phyloP scores from a whole-genome alignment of 1,284 basidiomycete species.

The Cryptococcus wingfieldii region DNA sequence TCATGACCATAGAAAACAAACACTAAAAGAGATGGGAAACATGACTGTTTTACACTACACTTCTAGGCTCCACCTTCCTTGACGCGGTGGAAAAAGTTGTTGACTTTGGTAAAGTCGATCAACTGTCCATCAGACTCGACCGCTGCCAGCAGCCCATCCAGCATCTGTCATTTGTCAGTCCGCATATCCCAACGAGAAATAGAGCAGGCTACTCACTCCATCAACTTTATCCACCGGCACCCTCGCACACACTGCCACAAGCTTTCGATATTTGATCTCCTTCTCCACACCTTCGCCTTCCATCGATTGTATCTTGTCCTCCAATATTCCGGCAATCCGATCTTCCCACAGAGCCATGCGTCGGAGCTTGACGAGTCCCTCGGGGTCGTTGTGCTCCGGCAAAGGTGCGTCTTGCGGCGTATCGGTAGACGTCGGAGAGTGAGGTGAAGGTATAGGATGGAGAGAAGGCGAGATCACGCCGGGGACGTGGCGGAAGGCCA shows the following conservation, averaged over 20 bases:
- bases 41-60: background rate
- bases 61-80: conserved; percentile 19
- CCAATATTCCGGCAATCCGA: conserved; percentile 69
- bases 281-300: conserved; percentile 77
- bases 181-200: background rate
- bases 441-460: background rate
- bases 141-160: conserved; percentile 80
- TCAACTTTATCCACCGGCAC: conserved; percentile 84
- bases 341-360: conserved; percentile 76
- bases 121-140: conserved; percentile 82
- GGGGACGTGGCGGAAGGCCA: conserved; percentile 16
- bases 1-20: too few species aligned
- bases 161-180: conserved; percentile 56
- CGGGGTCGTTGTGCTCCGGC: conserved; percentile 49
- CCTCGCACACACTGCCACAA: conserved; percentile 83
- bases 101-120: conserved; percentile 78
- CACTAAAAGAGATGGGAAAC: too few species aligned
- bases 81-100: conserved; percentile 66
- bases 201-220: conserved; percentile 59
- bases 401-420: conserved; percentile 57
- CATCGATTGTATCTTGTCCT: conserved; percentile 63
- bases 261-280: conserved; percentile 82
- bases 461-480: conserved; percentile 5
- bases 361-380: conserved; percentile 63
- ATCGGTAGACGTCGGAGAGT: conserved; percentile 33